Conservation (phyloP, 345 rosid species). For the Odontarrhena argentea region DNA sequence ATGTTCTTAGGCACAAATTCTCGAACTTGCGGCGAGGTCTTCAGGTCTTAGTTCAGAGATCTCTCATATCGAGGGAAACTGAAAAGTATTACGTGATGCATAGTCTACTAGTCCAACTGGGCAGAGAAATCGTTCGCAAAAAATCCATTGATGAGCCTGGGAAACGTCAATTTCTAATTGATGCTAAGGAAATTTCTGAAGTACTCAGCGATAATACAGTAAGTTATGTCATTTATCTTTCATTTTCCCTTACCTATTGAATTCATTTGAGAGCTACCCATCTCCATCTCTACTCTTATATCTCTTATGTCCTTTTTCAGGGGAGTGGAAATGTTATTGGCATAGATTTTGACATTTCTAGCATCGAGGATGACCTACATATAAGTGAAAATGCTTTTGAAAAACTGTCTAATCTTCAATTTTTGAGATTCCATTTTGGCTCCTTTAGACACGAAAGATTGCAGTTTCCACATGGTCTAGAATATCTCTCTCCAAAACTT, state of each 20-base stretch:
- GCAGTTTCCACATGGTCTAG: not conserved
- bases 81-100: conserved; percentile 11
- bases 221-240: not conserved
- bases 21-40: not conserved
- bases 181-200: not conserved
- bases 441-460: not conserved
- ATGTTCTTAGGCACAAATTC: conserved; percentile 16
- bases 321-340: conserved; percentile 24
- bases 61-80: conserved; percentile 8
- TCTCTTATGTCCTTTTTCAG: conserved; percentile 1
- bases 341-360: not conserved
- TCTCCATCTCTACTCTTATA: not conserved
- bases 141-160: conserved; percentile 18
- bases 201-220: conserved; percentile 24
- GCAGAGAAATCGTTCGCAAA: conserved; percentile 19
- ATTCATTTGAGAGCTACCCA: not conserved
- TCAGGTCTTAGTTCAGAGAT: not conserved
- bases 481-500: not conserved
- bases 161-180: conserved; percentile 5
- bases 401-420: conserved; percentile 27
- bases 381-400: conserved; percentile 1
- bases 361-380: not conserved
- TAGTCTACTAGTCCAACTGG: conserved; percentile 34
- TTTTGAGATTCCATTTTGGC: conserved; percentile 2
- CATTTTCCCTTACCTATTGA: not conserved